Percentiles rank a stretch among this genome's conserved stretches.
Conservation (phyloP, 2,329 filamentous ascomycete genomes). For the Xylariaceae sp. region DNA sequence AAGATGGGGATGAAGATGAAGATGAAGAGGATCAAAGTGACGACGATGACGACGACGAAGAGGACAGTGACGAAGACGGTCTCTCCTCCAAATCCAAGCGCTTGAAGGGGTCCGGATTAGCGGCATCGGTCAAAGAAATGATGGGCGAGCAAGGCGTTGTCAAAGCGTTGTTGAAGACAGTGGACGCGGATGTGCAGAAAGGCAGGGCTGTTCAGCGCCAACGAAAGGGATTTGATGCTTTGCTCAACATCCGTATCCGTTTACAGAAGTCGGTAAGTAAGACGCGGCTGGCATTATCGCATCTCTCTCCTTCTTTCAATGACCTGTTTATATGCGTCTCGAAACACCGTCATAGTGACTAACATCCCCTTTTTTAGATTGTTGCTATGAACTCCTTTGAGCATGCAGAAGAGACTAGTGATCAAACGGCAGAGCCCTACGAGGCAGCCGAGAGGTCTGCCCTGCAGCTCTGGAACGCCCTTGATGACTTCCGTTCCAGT, state of each 20-base stretch:
- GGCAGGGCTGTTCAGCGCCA: constrained; percentile 82
- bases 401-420: constrained; percentile 40
- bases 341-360: not conserved
- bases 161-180: constrained; percentile 56
- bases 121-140: constrained; percentile 63
- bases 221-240: constrained; percentile 76
- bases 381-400: constrained; percentile 73
- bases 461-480: constrained; percentile 75
- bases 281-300: too few species aligned
- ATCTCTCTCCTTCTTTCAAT: too few species aligned
- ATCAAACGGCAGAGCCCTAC: constrained; percentile 49
- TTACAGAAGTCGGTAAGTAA: constrained; percentile 68
- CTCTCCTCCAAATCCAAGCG: constrained; percentile 31
- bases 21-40: constrained; percentile 27
- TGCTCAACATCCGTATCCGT: constrained; percentile 86
- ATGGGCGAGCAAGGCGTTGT: constrained; percentile 63
- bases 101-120: constrained; percentile 33
- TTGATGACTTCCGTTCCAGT: constrained; percentile 63
- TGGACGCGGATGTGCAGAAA: constrained; percentile 74
- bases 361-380: constrained; percentile 37
- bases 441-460: constrained; percentile 80
- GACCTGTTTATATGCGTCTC: not conserved
- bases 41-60: not conserved
- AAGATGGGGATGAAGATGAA: constrained; percentile 29
- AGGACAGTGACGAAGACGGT: constrained; percentile 24